Base-by-base conservation (phyloP, 306 rosid species). In the Prinsepia uniflora region DNA sequence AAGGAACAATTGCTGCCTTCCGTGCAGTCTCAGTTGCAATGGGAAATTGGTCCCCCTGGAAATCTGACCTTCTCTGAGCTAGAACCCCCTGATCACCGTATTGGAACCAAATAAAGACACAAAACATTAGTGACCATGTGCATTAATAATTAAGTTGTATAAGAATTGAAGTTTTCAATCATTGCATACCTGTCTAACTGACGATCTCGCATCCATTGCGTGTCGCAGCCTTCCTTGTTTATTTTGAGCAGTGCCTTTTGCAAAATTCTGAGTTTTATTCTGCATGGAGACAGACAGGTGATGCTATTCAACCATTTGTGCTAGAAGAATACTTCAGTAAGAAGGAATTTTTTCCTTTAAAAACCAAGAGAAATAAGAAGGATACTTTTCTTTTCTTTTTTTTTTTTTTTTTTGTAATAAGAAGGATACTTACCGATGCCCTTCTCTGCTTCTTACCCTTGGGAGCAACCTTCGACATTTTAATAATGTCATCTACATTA, bases 11-110 rank as follows among this genome's bases (percentile, higher is more conserved):
- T 62, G 84, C 89, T 81, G 87, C 92, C 85, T 83, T 95, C 72
- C 77, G 79, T 15, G 96, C 97, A 78, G 77, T 77, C 71, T 86
- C 96, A 18, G 70, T 64, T 63, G 96, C 86, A 75, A 83, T 36
- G 13, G 96, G 86, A 80, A 91, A 91, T 47, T 91, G 96, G 72
- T 87, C 89, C 54, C 88, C 92, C 67, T 82, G 92, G 72, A 86
- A 95, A 84, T 80, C 86, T 47, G 97, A 86, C 78, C 99, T 89
- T 77, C 92, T 87, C 76, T 82, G 87, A 55, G 97, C 91, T 63
- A 95, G 81, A 64, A 75, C 80, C 24, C 96, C 97, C 99, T 94
- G 79, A 65, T 67, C 24, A 68, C 53, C 62, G 48, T 65, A 49
- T 39, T 56, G 17, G 10, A 69, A 64, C 6, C 54, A 0, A 36